phyloP scores from a whole-genome alignment of 2,329 filamentous ascomycete genomes.

The Zymoseptoria pseudotritici region DNA sequence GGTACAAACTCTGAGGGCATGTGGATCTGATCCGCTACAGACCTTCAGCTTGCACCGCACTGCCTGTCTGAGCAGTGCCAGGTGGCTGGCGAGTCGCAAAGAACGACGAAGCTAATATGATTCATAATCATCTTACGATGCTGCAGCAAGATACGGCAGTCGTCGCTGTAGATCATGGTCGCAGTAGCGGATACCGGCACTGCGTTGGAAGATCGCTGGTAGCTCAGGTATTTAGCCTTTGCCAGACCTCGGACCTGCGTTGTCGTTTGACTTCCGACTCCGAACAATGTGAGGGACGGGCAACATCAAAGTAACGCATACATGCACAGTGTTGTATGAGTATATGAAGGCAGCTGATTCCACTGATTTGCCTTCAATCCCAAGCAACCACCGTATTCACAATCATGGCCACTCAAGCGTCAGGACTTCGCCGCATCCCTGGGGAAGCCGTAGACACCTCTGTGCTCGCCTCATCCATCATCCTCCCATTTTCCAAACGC shows the following conservation, averaged over 20 bases:
- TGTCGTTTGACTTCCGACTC: background rate
- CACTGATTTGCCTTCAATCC: no score
- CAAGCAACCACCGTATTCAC: background rate
- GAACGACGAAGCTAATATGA: background rate
- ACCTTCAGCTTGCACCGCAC: no score
- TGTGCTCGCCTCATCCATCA: constrained; percentile 18
- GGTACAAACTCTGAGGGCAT: no score
- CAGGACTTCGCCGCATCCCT: background rate
- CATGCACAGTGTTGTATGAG: background rate
- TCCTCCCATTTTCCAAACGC: constrained; percentile 24
- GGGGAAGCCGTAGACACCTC: constrained; percentile 12
- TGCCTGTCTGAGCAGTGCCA: no score
- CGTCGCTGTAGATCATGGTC: background rate
- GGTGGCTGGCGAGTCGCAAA: background rate
- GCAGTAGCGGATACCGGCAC: background rate
- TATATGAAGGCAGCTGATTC: background rate
- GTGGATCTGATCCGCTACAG: no score
- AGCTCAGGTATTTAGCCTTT: background rate
- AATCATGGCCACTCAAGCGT: background rate
- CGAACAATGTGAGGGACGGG: no score
- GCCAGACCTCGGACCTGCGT: background rate
- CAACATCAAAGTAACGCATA: background rate
- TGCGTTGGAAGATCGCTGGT: background rate
- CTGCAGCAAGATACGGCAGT: background rate
- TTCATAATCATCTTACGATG: background rate